These are phyloP conservation scores for Boletus hoseneyae DNA, from an alignment of 1,284 basidiomycete species.

Conservation along the genomic window DNA sequence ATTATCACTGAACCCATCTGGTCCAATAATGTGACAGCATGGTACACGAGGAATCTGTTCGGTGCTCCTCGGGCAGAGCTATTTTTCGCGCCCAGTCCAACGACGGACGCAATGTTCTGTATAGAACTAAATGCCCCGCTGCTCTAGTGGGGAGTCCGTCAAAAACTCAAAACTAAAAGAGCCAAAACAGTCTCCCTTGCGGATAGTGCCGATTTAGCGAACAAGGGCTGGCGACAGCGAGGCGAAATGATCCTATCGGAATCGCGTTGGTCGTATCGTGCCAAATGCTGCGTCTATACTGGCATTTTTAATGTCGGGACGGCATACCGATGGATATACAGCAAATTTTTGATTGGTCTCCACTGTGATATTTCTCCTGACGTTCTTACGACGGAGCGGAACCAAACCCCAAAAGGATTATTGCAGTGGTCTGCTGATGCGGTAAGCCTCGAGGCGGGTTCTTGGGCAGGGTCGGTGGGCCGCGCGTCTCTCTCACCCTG, in stretches of 20 bases:
- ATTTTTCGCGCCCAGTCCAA: constrained; percentile 26
- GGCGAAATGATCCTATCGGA: constrained; percentile 19
- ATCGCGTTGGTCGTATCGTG: constrained; percentile 10
- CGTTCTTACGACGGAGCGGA: constrained; percentile 14
- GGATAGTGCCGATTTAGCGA: constrained; percentile 19
- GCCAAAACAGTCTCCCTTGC: constrained; percentile 30
- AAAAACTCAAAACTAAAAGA: constrained; percentile 37
- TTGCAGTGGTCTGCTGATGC: constrained; percentile 4
- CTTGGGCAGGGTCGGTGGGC: too few relatives aligned
- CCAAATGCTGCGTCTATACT: constrained; percentile 8
- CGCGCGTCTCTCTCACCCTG: neutral
- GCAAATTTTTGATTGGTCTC: constrained; percentile 5
- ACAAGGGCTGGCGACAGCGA: constrained; percentile 20
- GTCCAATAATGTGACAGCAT: constrained; percentile 20
- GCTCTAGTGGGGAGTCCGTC: constrained; percentile 20
- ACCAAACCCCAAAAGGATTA: constrained; percentile 6
- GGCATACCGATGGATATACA: constrained; percentile 22
- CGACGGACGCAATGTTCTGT: constrained; percentile 13
- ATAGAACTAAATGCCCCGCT: constrained; percentile 18
- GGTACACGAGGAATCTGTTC: constrained; percentile 26
- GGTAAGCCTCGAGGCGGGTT: constrained; percentile 1
- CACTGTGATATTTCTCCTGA: constrained; percentile 2
- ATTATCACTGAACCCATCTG: constrained; percentile 22
- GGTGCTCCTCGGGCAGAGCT: constrained; percentile 32
- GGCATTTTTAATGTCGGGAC: constrained; percentile 22